Evolutionary conservation across 495 filamentous ascomycete species (phyloP).

Genomic region (Filosporella fistucella): DNA sequence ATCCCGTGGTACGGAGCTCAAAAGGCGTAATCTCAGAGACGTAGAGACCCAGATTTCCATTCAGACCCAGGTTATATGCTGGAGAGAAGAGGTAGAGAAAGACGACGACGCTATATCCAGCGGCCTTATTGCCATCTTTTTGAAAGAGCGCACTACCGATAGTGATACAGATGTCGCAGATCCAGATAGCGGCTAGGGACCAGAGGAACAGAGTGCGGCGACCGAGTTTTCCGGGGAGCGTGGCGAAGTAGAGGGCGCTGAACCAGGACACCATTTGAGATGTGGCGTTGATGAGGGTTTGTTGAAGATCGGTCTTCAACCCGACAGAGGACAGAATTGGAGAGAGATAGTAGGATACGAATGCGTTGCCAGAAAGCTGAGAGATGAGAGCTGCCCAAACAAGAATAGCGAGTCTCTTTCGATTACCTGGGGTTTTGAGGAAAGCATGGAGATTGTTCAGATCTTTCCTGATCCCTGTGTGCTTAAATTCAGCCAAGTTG

Average conservation of each 20-base stretch:
- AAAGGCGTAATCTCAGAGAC: not conserved
- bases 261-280: not conserved
- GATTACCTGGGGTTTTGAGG: conserved; percentile 3
- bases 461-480: not conserved
- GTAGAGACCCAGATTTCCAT: conserved; percentile 26
- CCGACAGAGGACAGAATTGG: conserved; percentile 26
- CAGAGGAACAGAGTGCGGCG: not conserved
- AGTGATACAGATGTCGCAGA: not conserved
- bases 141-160: not conserved
- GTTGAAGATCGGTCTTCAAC: conserved; percentile 26
- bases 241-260: not conserved
- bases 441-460: not conserved
- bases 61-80: not conserved
- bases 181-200: not conserved
- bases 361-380: conserved; percentile 7
- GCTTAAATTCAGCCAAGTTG: not conserved
- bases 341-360: conserved; percentile 21
- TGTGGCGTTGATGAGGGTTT: conserved; percentile 27
- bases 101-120: not conserved
- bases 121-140: not conserved
- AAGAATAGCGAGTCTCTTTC: conserved; percentile 6
- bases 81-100: not conserved
- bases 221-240: not conserved
- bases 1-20: conserved; percentile 1
- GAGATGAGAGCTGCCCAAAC: conserved; percentile 15